phyloP scores from a whole-genome alignment of 2,329 filamentous ascomycete species.

The Fusarium staphyleae region DNA sequence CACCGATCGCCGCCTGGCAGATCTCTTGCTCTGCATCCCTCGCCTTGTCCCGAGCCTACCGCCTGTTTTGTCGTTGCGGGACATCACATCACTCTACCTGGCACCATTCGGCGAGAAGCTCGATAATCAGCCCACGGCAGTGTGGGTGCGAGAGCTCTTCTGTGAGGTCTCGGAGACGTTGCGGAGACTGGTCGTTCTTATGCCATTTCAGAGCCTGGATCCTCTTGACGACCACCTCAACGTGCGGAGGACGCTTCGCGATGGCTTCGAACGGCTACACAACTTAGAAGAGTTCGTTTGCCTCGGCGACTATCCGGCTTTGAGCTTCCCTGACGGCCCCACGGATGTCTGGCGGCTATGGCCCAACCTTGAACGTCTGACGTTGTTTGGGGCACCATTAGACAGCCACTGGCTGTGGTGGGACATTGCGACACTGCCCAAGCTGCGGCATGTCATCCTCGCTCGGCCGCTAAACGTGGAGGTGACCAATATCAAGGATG shows the following conservation, averaged over 20 bases:
- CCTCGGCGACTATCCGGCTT: constrained; percentile 54
- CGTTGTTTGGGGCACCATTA: constrained; percentile 51
- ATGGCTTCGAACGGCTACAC: constrained; percentile 54
- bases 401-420: constrained; percentile 51
- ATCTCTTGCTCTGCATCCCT: constrained; percentile 47
- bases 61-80: constrained; percentile 40
- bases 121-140: constrained; percentile 51
- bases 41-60: constrained; percentile 43
- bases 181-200: constrained; percentile 55
- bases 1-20: constrained; percentile 46
- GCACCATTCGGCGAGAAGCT: constrained; percentile 48
- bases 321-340: constrained; percentile 45
- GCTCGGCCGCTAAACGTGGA: constrained; percentile 48
- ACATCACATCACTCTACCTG: constrained; percentile 53
- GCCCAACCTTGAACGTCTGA: constrained; percentile 52
- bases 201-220: constrained; percentile 55
- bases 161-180: constrained; percentile 50
- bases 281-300: constrained; percentile 57
- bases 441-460: constrained; percentile 53
- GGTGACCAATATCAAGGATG: constrained; percentile 49
- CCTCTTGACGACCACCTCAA: constrained; percentile 52
- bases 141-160: constrained; percentile 53
- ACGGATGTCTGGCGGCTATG: constrained; percentile 54
- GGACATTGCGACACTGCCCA: constrained; percentile 47
- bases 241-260: constrained; percentile 50